Evolutionary conservation across 192 early-diverging fungal species (phyloP).

Genomic region (Mortierella hygrophila): DNA sequence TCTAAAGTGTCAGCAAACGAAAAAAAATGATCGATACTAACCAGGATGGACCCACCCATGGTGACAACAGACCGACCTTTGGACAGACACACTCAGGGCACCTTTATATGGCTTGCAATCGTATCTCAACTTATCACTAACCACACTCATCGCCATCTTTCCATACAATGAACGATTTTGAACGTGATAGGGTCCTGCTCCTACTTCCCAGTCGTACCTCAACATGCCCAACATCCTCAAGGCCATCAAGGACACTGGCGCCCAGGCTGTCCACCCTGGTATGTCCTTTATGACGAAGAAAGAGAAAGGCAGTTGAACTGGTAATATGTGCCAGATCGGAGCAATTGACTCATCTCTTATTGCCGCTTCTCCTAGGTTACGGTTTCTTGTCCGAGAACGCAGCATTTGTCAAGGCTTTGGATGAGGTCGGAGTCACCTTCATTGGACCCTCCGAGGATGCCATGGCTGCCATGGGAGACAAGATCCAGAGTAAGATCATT

Average conservation of each 20-base stretch:
- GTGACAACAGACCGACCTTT: background rate
- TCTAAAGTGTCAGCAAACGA: constrained; percentile 41
- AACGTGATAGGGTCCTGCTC: constrained; percentile 73
- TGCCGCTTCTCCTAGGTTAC: constrained; percentile 65
- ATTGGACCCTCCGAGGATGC: constrained; percentile 78
- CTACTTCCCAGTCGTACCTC: constrained; percentile 86
- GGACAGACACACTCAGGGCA: background rate
- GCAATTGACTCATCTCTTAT: background rate
- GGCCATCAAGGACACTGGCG: constrained; percentile 80
- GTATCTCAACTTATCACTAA: background rate
- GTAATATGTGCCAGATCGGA: background rate
- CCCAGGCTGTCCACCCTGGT: constrained; percentile 94
- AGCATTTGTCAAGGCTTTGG: constrained; percentile 83
- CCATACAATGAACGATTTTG: background rate
- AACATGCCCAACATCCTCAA: constrained; percentile 83
- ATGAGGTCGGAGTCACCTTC: constrained; percentile 77
- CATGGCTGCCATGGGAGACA: constrained; percentile 86
- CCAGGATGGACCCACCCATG: background rate
- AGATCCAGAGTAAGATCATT: constrained; percentile 84
- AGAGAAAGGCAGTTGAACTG: background rate
- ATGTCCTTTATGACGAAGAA: background rate
- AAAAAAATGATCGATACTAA: background rate
- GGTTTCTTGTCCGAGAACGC: constrained; percentile 96
- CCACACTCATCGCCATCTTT: background rate
- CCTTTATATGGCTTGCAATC: background rate